phyloP scores from a whole-genome alignment of 345 rosid species.

The Eucalyptus coolabah region DNA sequence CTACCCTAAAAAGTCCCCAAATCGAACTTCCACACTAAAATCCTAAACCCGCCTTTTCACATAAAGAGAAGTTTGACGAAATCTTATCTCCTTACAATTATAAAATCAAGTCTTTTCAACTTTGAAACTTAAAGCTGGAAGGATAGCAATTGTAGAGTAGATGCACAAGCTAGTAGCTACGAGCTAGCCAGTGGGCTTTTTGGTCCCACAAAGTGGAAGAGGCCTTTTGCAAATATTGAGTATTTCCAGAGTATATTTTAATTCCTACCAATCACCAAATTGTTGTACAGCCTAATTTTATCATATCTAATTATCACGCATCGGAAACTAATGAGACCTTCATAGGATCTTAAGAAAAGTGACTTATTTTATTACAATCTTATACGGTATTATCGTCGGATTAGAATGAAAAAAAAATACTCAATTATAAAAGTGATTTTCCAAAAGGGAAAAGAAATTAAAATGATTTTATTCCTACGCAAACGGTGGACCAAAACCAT shows the following conservation, averaged over 20 bases:
- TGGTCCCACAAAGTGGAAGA: background rate
- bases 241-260: background rate
- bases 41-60: background rate
- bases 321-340: background rate
- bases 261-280: background rate
- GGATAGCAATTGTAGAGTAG: background rate
- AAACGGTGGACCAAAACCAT: background rate
- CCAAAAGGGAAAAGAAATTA: background rate
- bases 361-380: background rate
- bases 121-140: background rate
- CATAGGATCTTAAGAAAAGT: background rate
- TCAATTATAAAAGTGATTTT: background rate
- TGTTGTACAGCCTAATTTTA: background rate
- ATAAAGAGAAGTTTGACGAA: background rate
- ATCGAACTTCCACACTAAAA: background rate
- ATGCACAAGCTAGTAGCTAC: background rate
- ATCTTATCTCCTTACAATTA: background rate
- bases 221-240: background rate
- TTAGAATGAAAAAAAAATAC: background rate
- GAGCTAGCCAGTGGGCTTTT: background rate
- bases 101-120: background rate
- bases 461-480: background rate
- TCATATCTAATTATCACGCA: background rate
- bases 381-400: background rate
- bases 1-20: background rate